Evolutionary conservation across 1,139 yeast genomes (phyloP).

Genomic region (Blastobotrys indianensis): DNA sequence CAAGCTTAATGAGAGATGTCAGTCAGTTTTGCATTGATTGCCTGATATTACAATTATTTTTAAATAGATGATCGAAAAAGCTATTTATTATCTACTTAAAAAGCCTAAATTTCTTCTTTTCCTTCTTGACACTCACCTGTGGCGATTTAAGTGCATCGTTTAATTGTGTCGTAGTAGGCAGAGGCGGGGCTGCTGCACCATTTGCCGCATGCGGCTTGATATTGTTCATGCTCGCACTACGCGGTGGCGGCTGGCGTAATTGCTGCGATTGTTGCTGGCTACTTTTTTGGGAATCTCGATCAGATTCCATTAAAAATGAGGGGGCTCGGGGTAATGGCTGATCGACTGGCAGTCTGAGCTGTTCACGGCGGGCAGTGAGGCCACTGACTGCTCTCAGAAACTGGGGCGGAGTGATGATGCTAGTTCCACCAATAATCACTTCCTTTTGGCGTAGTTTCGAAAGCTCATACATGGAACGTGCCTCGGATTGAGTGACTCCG

Average conservation of each 20-base stretch:
- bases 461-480: slow-evolving; percentile 69
- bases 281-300: slow-evolving; percentile 20
- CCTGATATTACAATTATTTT: neutral
- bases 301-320: slow-evolving; percentile 27
- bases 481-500: slow-evolving; percentile 80
- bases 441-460: slow-evolving; percentile 60
- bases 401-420: slow-evolving; percentile 57
- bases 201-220: neutral
- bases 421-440: slow-evolving; percentile 78
- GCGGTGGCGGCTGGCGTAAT: neutral
- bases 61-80: too few species aligned
- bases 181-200: neutral
- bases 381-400: slow-evolving; percentile 37
- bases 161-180: neutral
- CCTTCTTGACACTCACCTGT: slow-evolving; percentile 4
- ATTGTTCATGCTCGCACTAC: neutral
- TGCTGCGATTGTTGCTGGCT: slow-evolving; percentile 10
- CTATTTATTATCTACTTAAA: slow-evolving; percentile 8
- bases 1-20: too few species aligned
- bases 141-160: slow-evolving; percentile 7
- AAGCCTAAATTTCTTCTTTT: slow-evolving; percentile 11
- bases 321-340: slow-evolving; percentile 28
- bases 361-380: slow-evolving; percentile 27
- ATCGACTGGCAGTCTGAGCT: slow-evolving; percentile 30
- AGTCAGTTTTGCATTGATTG: neutral